These are phyloP conservation scores for Rutidosis leptorrhynchoides DNA, from an alignment of 129 eudicot species.

Conservation along the genomic window DNA sequence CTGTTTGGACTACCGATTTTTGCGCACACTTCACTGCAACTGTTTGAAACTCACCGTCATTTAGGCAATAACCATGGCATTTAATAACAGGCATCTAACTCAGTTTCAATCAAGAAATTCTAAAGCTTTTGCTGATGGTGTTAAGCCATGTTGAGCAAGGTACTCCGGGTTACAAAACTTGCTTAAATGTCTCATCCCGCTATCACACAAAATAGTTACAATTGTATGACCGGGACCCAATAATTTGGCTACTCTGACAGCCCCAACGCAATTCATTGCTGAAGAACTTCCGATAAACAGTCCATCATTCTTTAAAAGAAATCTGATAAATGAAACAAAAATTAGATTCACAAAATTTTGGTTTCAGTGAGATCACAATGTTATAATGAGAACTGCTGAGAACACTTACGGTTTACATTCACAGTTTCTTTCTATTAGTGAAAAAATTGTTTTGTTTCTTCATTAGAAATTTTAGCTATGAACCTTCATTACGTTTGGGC, in stretches of 20 bases:
- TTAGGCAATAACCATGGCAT: not conserved
- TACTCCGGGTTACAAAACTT: slow-evolving; percentile 69
- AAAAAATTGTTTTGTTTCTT: too few relatives aligned
- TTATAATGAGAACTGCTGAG: too few relatives aligned
- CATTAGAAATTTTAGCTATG: too few relatives aligned
- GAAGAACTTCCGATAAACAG: slow-evolving; percentile 96
- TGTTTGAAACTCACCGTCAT: not conserved
- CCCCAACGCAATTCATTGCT: slow-evolving; percentile 98
- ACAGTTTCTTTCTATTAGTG: too few relatives aligned
- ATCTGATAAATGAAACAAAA: slow-evolving; percentile 40
- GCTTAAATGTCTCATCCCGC: slow-evolving; percentile 93
- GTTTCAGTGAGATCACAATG: too few relatives aligned
- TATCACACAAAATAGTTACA: slow-evolving; percentile 78
- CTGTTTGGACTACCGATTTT: not conserved
- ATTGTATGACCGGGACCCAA: slow-evolving; percentile 88
- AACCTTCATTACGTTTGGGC: too few relatives aligned
- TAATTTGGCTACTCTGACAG: slow-evolving; percentile 69
- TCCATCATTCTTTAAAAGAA: slow-evolving; percentile 74
- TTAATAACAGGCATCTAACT: not conserved
- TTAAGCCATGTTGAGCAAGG: slow-evolving; percentile 62
- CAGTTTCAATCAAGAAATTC: slow-evolving; percentile 54
- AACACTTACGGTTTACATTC: too few relatives aligned
- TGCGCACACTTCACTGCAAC: not conserved
- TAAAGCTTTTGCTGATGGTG: slow-evolving; percentile 61
- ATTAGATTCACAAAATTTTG: slow-evolving; percentile 2